phyloP scores from a whole-genome alignment of 1,284 basidiomycete genomes.

The Leccinum fuscescens region DNA sequence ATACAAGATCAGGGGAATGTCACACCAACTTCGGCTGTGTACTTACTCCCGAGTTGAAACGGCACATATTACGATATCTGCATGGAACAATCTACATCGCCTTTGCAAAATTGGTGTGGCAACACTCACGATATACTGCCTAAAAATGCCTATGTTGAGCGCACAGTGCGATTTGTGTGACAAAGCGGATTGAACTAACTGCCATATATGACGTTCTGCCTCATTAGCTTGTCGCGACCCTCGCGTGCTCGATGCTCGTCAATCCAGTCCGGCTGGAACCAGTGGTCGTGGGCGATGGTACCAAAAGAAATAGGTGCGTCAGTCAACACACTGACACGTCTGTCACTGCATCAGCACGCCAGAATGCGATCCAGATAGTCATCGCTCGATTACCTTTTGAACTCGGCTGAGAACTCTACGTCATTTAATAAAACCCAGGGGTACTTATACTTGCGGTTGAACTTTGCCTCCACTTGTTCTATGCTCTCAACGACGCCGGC shows the following conservation, averaged over 20 bases:
- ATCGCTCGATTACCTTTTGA: slow-evolving; percentile 48
- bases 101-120: neutral
- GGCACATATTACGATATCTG: slow-evolving; percentile 77
- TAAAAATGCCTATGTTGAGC: slow-evolving; percentile 23
- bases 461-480: slow-evolving; percentile 54
- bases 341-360: slow-evolving; percentile 29
- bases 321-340: slow-evolving; percentile 57
- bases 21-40: neutral
- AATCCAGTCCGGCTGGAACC: slow-evolving; percentile 83
- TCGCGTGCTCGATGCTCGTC: slow-evolving; percentile 68
- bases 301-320: slow-evolving; percentile 65
- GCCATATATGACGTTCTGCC: slow-evolving; percentile 69
- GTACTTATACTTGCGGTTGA: slow-evolving; percentile 65
- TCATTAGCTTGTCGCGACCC: slow-evolving; percentile 58
- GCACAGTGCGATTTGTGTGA: neutral
- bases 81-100: neutral
- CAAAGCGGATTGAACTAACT: slow-evolving; percentile 34
- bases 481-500: slow-evolving; percentile 54
- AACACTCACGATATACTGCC: slow-evolving; percentile 52
- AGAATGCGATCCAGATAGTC: neutral
- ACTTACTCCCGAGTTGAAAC: slow-evolving; percentile 81
- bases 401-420: slow-evolving; percentile 65
- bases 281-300: slow-evolving; percentile 67
- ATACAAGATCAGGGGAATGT: slow-evolving; percentile 7
- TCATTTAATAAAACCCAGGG: slow-evolving; percentile 77